Evolutionary conservation across 2,329 filamentous ascomycete genomes (phyloP).

Genomic region (Hymenoscyphus salicellus): DNA sequence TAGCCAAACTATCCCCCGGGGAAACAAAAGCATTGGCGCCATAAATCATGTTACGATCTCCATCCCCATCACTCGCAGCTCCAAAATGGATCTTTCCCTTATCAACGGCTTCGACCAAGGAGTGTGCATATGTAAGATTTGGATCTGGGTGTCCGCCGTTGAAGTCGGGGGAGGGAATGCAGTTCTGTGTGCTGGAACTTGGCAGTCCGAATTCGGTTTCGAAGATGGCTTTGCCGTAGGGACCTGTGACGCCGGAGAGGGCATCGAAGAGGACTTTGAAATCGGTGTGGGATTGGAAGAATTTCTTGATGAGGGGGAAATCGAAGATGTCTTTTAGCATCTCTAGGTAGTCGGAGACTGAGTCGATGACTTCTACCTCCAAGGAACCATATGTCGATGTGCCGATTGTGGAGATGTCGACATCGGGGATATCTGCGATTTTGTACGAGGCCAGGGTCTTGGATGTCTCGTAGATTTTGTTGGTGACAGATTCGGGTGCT

Average conservation of each 20-base stretch:
- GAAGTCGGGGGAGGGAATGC: slow-evolving; percentile 88
- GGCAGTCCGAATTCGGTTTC: slow-evolving; percentile 86
- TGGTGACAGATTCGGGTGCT: slow-evolving; percentile 91
- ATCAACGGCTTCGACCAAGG: slow-evolving; percentile 89
- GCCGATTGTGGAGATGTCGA: slow-evolving; percentile 82
- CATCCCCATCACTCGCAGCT: slow-evolving; percentile 93
- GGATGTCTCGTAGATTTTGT: slow-evolving; percentile 93
- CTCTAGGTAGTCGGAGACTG: slow-evolving; percentile 82
- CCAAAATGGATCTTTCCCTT: slow-evolving; percentile 91
- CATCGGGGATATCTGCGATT: slow-evolving; percentile 78
- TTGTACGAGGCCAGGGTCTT: slow-evolving; percentile 92
- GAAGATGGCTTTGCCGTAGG: slow-evolving; percentile 93
- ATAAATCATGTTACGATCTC: slow-evolving; percentile 99
- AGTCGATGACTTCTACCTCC: slow-evolving; percentile 94
- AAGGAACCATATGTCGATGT: slow-evolving; percentile 78
- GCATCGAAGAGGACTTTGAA: slow-evolving; percentile 98
- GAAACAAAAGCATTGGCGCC: slow-evolving; percentile 95
- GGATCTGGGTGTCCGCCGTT: slow-evolving; percentile 96
- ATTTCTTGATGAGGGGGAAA: slow-evolving; percentile 91
- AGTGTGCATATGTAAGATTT: slow-evolving; percentile 95
- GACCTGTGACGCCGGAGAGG: slow-evolving; percentile 89
- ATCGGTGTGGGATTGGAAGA: slow-evolving; percentile 80
- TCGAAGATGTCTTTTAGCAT: slow-evolving; percentile 99
- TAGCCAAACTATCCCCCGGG: slow-evolving; percentile 93
- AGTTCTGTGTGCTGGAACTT: slow-evolving; percentile 80